Percentiles rank a stretch among this genome's conserved stretches.
Evolutionary conservation across 305 asterid genomes (phyloP).

Genomic region (Fraxinus albicans): DNA sequence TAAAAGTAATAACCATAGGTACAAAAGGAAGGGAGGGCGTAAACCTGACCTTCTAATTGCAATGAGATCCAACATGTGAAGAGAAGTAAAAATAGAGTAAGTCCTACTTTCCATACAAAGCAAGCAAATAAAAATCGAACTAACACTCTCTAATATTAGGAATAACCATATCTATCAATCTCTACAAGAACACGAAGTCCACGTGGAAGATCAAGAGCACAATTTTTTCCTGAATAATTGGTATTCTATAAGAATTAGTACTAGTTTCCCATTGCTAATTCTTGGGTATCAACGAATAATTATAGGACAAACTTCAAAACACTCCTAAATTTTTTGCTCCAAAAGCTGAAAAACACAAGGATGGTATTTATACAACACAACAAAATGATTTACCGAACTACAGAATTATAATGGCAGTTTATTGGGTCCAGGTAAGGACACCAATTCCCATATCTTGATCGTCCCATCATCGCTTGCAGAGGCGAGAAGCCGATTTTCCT

Average conservation of each 20-base stretch:
- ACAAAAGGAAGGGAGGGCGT: background rate
- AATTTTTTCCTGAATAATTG: background rate
- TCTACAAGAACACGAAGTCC: background rate
- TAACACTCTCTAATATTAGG: background rate
- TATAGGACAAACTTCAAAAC: background rate
- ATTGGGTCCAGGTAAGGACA: slow-evolving; percentile 4
- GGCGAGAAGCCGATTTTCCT: slow-evolving; percentile 43
- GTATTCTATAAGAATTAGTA: background rate
- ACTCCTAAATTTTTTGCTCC: background rate
- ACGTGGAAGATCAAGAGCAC: background rate
- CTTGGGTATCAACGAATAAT: background rate
- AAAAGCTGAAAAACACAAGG: background rate
- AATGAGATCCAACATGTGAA: background rate
- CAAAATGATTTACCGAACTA: background rate
- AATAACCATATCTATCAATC: background rate
- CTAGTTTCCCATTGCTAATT: background rate
- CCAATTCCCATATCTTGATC: slow-evolving; percentile 48
- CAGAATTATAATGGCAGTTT: background rate
- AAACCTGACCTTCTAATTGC: background rate
- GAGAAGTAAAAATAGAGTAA: background rate
- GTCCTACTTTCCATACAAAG: background rate
- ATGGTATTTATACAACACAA: background rate
- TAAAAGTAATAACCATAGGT: background rate
- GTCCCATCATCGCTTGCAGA: slow-evolving; percentile 48
- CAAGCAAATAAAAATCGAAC: background rate